Percentiles rank a stretch among this genome's conserved stretches.
These are phyloP conservation scores for Rhizophagus clarus DNA, from an alignment of 192 early-diverging fungal species.

Conservation along the genomic window DNA sequence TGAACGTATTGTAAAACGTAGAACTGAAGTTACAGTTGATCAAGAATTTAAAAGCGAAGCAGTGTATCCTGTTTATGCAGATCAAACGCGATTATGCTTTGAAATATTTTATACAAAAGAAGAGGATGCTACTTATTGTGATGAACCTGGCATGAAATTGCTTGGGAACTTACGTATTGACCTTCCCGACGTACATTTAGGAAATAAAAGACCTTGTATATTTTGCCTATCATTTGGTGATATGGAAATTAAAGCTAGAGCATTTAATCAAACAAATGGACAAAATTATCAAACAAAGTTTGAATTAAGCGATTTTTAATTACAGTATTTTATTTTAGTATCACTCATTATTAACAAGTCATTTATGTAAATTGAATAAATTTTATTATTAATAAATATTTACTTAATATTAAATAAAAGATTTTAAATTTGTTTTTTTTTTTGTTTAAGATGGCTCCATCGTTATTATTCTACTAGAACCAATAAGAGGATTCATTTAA, in stretches of 20 bases:
- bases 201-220: not conserved
- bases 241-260: not conserved
- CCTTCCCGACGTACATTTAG: not conserved
- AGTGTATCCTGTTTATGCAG: not conserved
- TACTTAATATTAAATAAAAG: no score
- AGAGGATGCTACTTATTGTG: not conserved
- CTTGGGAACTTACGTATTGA: not conserved
- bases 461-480: no score
- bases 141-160: constrained; percentile 3
- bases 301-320: not conserved
- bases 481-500: no score
- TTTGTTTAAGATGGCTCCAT: no score
- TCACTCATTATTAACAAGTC: no score
- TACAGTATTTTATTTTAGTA: no score
- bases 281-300: constrained; percentile 3
- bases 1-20: not conserved
- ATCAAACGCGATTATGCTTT: not conserved
- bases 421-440: no score
- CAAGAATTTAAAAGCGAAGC: not conserved
- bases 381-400: no score
- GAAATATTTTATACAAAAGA: not conserved
- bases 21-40: not conserved
- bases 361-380: no score
- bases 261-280: not conserved
- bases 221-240: not conserved